phyloP scores from a whole-genome alignment of 1,284 basidiomycete species.

The Lentinula novae-zelandiae region DNA sequence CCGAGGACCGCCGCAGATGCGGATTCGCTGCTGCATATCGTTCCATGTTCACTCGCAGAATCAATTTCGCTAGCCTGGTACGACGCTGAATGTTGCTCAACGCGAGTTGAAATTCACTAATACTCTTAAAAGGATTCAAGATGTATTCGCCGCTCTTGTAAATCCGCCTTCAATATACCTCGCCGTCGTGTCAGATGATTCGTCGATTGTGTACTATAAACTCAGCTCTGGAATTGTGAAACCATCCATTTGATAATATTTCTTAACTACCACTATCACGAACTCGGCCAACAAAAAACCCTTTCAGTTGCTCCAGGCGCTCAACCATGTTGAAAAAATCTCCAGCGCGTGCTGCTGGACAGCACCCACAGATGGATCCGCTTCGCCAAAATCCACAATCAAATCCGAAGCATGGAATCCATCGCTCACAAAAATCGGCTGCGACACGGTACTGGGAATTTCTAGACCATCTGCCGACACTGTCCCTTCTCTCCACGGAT shows the following conservation, averaged over 20 bases:
- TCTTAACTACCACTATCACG: not conserved
- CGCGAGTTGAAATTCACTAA: not conserved
- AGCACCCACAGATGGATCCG: conserved; percentile 47
- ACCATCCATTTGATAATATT: conserved; percentile 46
- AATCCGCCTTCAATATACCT: conserved; percentile 55
- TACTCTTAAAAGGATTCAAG: conserved; percentile 42
- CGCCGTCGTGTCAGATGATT: conserved; percentile 70
- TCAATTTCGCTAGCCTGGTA: conserved; percentile 49
- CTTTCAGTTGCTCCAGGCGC: conserved; percentile 28
- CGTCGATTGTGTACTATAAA: conserved; percentile 81
- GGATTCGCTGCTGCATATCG: conserved; percentile 40
- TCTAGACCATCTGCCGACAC: conserved; percentile 51
- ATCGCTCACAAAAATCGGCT: conserved; percentile 53
- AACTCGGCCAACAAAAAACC: not conserved
- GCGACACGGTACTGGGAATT: conserved; percentile 43
- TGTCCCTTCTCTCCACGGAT: conserved; percentile 72
- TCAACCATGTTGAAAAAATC: conserved; percentile 49
- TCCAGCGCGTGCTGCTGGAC: conserved; percentile 47
- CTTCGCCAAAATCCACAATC: conserved; percentile 32
- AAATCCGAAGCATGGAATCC: conserved; percentile 71
- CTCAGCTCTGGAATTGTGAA: conserved; percentile 72
- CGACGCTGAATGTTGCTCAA: conserved; percentile 6
- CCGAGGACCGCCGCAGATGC: conserved; percentile 36
- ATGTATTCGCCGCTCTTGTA: conserved; percentile 49
- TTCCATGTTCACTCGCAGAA: conserved; percentile 69